These are phyloP conservation scores for Ascoidea rubescens DNA, from an alignment of 805 yeast species.

Conservation along the genomic window DNA sequence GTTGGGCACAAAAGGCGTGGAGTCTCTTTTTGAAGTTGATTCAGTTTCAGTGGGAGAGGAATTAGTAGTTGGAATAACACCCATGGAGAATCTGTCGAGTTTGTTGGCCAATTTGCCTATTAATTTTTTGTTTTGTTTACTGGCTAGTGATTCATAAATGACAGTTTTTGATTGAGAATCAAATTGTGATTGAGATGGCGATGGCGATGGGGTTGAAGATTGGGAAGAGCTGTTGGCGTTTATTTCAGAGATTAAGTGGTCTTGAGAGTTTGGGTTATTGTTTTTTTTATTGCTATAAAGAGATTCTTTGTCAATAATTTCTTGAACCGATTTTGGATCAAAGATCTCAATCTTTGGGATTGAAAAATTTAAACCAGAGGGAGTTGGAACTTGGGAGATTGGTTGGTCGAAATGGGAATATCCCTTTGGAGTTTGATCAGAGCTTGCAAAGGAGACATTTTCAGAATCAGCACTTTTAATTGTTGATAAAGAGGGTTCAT, in stretches of 20 bases:
- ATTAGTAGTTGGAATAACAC: slow-evolving; percentile 2
- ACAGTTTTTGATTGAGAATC: too few relatives aligned
- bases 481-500: not conserved
- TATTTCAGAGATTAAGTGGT: not conserved
- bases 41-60: not conserved
- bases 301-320: too few relatives aligned
- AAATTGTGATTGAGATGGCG: not conserved
- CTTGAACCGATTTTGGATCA: too few relatives aligned
- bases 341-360: too few relatives aligned
- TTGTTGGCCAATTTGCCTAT: slow-evolving; percentile 10
- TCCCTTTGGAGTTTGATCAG: too few relatives aligned
- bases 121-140: slow-evolving; percentile 6
- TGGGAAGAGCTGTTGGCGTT: not conserved
- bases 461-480: too few relatives aligned
- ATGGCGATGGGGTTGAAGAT: not conserved
- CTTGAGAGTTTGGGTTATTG: not conserved
- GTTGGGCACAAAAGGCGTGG: not conserved
- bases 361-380: too few relatives aligned
- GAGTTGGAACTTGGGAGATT: too few relatives aligned
- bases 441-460: too few relatives aligned
- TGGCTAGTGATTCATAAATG: slow-evolving; percentile 1
- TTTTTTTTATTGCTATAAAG: not conserved
- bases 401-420: too few relatives aligned
- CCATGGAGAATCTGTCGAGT: slow-evolving; percentile 8
- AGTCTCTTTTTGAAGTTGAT: not conserved